Evolutionary conservation across 2,329 filamentous ascomycete species (phyloP).

Genomic region (Pseudogymnoascus pannorum): DNA sequence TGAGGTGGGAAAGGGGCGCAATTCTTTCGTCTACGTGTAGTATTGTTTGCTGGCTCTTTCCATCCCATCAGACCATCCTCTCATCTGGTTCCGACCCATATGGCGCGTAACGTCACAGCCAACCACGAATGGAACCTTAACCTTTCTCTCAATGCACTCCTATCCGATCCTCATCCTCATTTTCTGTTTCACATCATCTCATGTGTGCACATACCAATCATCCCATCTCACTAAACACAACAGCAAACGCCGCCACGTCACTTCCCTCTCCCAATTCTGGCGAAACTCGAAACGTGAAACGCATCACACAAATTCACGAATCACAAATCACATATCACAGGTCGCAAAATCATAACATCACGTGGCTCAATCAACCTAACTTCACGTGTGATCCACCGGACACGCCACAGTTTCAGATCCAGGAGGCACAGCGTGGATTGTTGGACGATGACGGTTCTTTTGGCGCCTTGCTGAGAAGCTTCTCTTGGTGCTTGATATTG

Average conservation of each 20-base stretch:
- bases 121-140: not conserved
- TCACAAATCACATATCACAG: not conserved
- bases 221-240: slow-evolving; percentile 3
- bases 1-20: not conserved
- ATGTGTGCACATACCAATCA: not conserved
- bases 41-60: not conserved
- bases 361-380: not conserved
- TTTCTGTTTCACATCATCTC: not conserved
- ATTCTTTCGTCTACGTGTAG: not conserved
- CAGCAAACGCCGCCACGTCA: slow-evolving; percentile 6
- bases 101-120: slow-evolving; percentile 6
- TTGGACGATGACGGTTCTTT: not conserved
- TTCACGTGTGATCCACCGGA: not conserved
- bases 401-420: not conserved
- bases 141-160: not conserved
- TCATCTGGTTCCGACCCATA: slow-evolving; percentile 5
- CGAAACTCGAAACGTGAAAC: slow-evolving; percentile 6
- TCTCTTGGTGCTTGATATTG: not conserved
- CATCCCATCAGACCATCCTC: not conserved
- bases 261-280: not conserved
- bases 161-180: not conserved
- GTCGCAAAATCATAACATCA: not conserved
- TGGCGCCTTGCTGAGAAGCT: slow-evolving; percentile 1
- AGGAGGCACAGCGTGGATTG: not conserved
- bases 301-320: slow-evolving; percentile 6